These are phyloP conservation scores for Coniochaeta prunicola DNA, from an alignment of 2,329 filamentous ascomycete species.

Conservation along the genomic window DNA sequence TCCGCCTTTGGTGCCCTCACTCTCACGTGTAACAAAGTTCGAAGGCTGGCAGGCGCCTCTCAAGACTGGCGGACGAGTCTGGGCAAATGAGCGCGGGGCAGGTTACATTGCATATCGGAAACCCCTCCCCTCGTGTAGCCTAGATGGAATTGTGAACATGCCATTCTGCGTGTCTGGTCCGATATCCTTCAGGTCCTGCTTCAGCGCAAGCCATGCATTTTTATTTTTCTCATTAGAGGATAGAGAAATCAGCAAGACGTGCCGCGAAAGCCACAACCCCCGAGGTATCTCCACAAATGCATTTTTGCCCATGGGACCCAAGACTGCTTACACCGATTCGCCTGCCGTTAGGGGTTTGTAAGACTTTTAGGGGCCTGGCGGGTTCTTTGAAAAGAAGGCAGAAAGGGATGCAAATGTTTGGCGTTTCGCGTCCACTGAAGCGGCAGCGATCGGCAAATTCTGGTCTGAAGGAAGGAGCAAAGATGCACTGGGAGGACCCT, in stretches of 20 bases:
- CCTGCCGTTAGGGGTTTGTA: no score
- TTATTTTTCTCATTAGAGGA: no score
- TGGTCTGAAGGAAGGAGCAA: background rate
- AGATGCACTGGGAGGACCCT: background rate
- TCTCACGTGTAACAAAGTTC: no score
- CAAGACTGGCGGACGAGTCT: no score
- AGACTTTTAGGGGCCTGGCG: no score
- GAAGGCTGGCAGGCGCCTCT: no score
- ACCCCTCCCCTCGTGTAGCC: background rate
- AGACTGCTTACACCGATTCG: background rate
- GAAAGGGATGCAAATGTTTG: background rate
- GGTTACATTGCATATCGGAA: background rate
- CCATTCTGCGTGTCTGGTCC: background rate
- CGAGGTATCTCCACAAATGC: no score
- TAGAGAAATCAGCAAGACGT: no score
- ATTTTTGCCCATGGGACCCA: background rate
- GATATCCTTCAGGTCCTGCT: no score
- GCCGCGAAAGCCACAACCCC: no score
- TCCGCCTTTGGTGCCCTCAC: background rate
- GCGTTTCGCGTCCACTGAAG: background rate
- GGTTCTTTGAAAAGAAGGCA: no score
- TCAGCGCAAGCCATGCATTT: background rate
- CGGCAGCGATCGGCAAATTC: background rate
- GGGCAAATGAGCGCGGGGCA: background rate
- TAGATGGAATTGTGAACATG: background rate